Conservation (phyloP, 106 monocot genomes). For the Acorus calamus region DNA sequence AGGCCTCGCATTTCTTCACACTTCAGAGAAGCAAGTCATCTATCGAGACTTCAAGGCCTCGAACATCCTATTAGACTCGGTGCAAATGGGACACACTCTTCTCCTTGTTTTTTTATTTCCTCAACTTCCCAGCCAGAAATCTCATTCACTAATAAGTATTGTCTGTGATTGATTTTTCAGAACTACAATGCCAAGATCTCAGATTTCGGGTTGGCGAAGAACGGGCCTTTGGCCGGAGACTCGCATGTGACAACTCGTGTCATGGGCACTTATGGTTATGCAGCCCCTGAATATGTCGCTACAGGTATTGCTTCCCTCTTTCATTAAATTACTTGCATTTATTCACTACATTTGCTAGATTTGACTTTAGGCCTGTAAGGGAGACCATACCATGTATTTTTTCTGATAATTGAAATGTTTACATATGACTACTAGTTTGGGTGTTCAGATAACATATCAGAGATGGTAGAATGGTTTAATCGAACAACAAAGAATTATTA, state of each 20-base stretch:
- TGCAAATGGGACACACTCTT: neutral
- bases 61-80: slow-evolving; percentile 34
- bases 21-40: slow-evolving; percentile 28
- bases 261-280: slow-evolving; percentile 35
- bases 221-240: slow-evolving; percentile 18
- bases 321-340: neutral
- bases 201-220: slow-evolving; percentile 39
- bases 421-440: no score
- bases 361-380: no score
- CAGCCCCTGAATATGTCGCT: slow-evolving; percentile 32
- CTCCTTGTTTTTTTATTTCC: no score
- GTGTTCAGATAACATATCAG: no score
- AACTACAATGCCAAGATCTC: slow-evolving; percentile 30
- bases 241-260: slow-evolving; percentile 25
- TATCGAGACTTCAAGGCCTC: slow-evolving; percentile 42
- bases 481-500: no score
- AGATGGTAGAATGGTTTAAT: no score
- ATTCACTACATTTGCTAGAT: neutral
- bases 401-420: no score
- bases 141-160: no score
- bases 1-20: slow-evolving; percentile 34
- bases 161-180: slow-evolving; percentile 1
- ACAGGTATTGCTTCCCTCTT: slow-evolving; percentile 14
- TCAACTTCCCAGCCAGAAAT: no score
- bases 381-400: no score